Conservation (phyloP, 768 basidiomycete species). For the Boletus huronensis region DNA sequence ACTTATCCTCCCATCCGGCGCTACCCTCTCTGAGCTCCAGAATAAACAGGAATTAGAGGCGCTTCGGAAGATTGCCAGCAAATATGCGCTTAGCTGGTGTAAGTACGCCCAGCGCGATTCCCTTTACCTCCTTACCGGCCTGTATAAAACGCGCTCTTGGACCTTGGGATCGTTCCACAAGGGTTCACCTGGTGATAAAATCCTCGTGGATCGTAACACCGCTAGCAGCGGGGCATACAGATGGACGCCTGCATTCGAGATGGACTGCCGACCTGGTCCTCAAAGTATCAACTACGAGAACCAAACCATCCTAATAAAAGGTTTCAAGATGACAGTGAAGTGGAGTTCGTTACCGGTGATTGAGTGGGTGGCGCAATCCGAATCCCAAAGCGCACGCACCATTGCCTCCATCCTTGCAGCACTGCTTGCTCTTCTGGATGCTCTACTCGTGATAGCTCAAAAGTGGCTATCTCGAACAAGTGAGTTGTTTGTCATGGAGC, state of each 20-base stretch:
- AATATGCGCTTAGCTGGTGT: background rate
- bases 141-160: background rate
- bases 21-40: background rate
- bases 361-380: background rate
- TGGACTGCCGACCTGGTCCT: background rate
- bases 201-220: background rate
- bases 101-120: background rate
- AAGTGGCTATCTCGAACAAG: background rate
- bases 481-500: too few relatives aligned
- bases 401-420: background rate
- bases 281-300: background rate
- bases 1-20: constrained; percentile 5
- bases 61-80: background rate
- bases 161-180: background rate
- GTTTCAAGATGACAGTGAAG: constrained; percentile 7
- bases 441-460: too few relatives aligned
- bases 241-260: background rate
- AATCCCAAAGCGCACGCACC: background rate
- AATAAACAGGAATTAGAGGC: background rate
- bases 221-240: background rate
- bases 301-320: constrained; percentile 10
- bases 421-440: background rate
- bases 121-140: constrained; percentile 6
- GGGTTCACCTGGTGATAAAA: background rate
- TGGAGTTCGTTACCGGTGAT: background rate